Evolutionary conservation across 495 filamentous ascomycete genomes (phyloP).

Genomic region (Glarea lozoyensis): DNA sequence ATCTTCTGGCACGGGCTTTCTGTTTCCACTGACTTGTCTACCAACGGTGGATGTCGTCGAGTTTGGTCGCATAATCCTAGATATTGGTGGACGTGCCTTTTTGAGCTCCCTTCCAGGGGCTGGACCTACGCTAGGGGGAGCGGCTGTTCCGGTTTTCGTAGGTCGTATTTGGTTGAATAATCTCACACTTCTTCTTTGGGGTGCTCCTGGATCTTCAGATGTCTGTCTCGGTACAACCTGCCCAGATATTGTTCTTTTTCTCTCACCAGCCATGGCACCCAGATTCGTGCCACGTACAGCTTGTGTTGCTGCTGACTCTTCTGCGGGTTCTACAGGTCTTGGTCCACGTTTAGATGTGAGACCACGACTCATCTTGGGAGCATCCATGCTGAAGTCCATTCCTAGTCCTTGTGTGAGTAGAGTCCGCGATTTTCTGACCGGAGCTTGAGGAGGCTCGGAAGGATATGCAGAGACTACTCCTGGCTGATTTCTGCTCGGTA

Average conservation of each 20-base stretch:
- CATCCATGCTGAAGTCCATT: slow-evolving; percentile 22
- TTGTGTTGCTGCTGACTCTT: slow-evolving; percentile 16
- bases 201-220: slow-evolving; percentile 57
- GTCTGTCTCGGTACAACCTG: slow-evolving; percentile 52
- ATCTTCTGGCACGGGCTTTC: slow-evolving; percentile 59
- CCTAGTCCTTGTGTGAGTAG: slow-evolving; percentile 18
- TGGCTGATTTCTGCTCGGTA: slow-evolving; percentile 14
- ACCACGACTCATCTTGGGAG: slow-evolving; percentile 20
- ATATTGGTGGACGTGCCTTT: slow-evolving; percentile 61
- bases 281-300: slow-evolving; percentile 26
- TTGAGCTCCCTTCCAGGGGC: slow-evolving; percentile 64
- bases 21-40: slow-evolving; percentile 80
- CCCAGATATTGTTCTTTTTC: slow-evolving; percentile 82
- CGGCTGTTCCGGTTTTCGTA: slow-evolving; percentile 40
- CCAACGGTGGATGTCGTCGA: slow-evolving; percentile 58
- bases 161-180: slow-evolving; percentile 65
- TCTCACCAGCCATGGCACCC: slow-evolving; percentile 18
- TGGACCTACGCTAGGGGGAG: slow-evolving; percentile 32
- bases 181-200: slow-evolving; percentile 69
- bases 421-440: slow-evolving; percentile 16
- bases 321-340: slow-evolving; percentile 11
- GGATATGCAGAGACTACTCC: slow-evolving; percentile 17
- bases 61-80: slow-evolving; percentile 39
- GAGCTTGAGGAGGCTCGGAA: slow-evolving; percentile 23
- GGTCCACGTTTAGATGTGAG: slow-evolving; percentile 12